Evolutionary conservation across 495 filamentous ascomycete genomes (phyloP).

Genomic region (Penicillium lividum): DNA sequence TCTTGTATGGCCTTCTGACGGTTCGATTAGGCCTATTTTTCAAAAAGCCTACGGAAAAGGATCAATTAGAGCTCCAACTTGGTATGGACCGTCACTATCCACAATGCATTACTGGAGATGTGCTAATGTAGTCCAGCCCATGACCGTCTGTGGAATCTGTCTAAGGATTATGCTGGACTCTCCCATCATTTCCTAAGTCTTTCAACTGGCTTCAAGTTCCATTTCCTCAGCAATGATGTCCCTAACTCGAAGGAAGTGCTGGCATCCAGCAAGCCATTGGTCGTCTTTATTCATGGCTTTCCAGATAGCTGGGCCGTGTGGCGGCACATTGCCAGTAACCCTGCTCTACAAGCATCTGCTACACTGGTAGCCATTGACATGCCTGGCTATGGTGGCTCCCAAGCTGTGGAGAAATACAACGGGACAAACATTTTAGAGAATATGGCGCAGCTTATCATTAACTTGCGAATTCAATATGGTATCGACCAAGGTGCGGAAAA

Average conservation of each 20-base stretch:
- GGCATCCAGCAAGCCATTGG: slow-evolving; percentile 40
- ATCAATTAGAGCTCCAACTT: slow-evolving; percentile 40
- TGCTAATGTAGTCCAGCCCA: slow-evolving; percentile 31
- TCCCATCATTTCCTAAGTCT: slow-evolving; percentile 50
- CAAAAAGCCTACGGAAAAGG: slow-evolving; percentile 34
- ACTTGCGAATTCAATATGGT: slow-evolving; percentile 47
- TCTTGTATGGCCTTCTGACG: slow-evolving; percentile 29
- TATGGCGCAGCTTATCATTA: slow-evolving; percentile 50
- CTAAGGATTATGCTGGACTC: slow-evolving; percentile 38
- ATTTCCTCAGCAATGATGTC: slow-evolving; percentile 49
- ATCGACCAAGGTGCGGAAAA: slow-evolving; percentile 31
- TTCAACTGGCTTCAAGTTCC: slow-evolving; percentile 50
- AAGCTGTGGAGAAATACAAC: slow-evolving; percentile 46
- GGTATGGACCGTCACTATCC: slow-evolving; percentile 26
- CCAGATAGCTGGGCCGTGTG: slow-evolving; percentile 59
- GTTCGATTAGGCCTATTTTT: slow-evolving; percentile 36
- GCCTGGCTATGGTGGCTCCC: slow-evolving; percentile 57
- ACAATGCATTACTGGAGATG: not conserved
- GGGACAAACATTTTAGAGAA: slow-evolving; percentile 52
- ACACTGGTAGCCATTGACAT: slow-evolving; percentile 54
- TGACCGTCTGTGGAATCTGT: slow-evolving; percentile 49
- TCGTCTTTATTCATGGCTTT: slow-evolving; percentile 61
- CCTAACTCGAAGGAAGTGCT: slow-evolving; percentile 20
- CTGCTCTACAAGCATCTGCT: slow-evolving; percentile 33
- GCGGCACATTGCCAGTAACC: slow-evolving; percentile 41